Base-by-base conservation (phyloP, 176 grass and related monocot genomes). In the Phoenix dactylifera region DNA sequence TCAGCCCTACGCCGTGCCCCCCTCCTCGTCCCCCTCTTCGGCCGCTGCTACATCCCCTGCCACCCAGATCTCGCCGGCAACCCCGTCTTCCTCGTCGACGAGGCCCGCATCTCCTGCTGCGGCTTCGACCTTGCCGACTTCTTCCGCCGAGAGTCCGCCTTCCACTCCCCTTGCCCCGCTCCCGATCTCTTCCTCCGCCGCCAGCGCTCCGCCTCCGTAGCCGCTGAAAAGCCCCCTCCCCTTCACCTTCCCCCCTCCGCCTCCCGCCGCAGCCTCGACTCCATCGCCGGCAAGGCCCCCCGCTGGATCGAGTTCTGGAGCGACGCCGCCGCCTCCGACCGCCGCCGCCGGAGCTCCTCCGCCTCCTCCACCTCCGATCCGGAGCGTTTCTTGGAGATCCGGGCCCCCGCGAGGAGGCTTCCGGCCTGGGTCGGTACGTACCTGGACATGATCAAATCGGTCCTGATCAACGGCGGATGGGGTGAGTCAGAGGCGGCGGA, bases 71-170 rank as follows among this genome's bases (percentile, higher is more conserved):
- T 98, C 24, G 93, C 93, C 0, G 93, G 93, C 0, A 98, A 98
- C 59, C 93, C 93, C 1, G 87, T 98, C 1, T 98, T 98, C 82
- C 92, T 78, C 70, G 88, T 98, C 56, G 77, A 82, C 62, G 93
- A 98, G 32, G 84, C 88, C 71, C 76, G 88, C 73, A 73, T 98
- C 22, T 9, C 78, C 64, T 71, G 86, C 67, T 63, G 79, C 7
- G 89, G 72, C 32, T 80, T 79, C 39, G 82, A 88, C 74, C 49
- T 79, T 22, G 59, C 80, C 0, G 74, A 87, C 16, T 95, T 95
- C 81, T 86, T 94, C 59, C 78, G 83, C 59, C 89, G 72, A 52
- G 68, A 77, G 1, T 76, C 82, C 55, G 57, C 84, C 57, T 74
- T 77, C 52, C 39, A 63, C 77, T 51, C 74, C 72, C 62, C 66